Percentiles rank a stretch among this genome's conserved stretches.
Evolutionary conservation across 768 basidiomycete genomes (phyloP).

Genomic region (Erythrobasidium yunnanense): DNA sequence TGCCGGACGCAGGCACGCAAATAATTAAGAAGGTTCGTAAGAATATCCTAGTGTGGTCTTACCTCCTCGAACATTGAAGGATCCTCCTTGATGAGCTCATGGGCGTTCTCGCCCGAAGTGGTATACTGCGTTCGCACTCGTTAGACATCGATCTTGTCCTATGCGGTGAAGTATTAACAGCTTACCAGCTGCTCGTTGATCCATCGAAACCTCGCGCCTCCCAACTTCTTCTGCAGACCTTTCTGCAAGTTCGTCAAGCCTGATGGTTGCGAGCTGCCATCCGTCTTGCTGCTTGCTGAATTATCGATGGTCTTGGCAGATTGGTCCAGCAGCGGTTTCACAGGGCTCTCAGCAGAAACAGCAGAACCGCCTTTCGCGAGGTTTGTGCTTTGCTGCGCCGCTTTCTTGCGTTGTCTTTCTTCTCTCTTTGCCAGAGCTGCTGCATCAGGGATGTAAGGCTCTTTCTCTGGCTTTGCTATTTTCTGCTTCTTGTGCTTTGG

Average conservation of each 20-base stretch:
- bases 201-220: slow-evolving; percentile 49
- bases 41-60: slow-evolving; percentile 28
- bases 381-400: not conserved
- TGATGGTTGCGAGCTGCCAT: not conserved
- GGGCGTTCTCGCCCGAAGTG: slow-evolving; percentile 61
- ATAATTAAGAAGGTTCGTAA: not conserved
- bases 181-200: slow-evolving; percentile 67
- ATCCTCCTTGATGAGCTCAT: slow-evolving; percentile 71
- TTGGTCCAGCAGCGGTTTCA: not conserved
- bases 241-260: slow-evolving; percentile 61
- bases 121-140: slow-evolving; percentile 51
- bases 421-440: slow-evolving; percentile 18
- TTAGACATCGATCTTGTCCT: not conserved
- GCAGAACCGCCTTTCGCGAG: not conserved
- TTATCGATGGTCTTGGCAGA: not conserved
- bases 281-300: not conserved
- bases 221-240: slow-evolving; percentile 53
- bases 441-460: slow-evolving; percentile 12
- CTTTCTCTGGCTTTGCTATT: not conserved
- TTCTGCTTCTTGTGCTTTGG: not conserved
- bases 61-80: slow-evolving; percentile 75
- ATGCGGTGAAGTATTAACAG: not conserved
- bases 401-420: slow-evolving; percentile 8
- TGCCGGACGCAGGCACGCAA: slow-evolving; percentile 40
- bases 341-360: too few species aligned